A percentile compares a stretch with the other conserved stretches of the same genome.
phyloP scores from a whole-genome alignment of 176 grass and related monocot species.

The Oropetium thomaeum region DNA sequence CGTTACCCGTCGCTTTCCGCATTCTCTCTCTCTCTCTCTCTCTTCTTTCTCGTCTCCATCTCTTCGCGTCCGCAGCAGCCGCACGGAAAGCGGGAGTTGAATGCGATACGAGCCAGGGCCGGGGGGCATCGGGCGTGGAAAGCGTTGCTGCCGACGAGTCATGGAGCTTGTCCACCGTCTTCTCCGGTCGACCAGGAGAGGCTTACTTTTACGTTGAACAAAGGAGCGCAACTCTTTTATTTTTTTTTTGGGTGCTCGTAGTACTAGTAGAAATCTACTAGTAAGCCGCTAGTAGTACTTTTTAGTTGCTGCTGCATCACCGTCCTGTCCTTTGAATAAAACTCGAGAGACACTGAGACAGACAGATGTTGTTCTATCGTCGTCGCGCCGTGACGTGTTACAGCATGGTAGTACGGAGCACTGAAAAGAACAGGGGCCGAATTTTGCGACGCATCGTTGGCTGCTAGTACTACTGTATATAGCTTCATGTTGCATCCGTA shows the following conservation, averaged over 20 bases:
- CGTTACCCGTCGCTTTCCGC: not conserved
- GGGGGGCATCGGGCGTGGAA: not conserved
- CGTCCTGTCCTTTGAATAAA: no score
- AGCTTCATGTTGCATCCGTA: no score
- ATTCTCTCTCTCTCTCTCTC: not conserved
- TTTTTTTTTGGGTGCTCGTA: no score
- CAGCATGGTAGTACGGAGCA: no score
- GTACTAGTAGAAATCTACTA: not conserved
- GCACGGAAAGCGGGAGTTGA: not conserved
- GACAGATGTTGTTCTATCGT: not conserved
- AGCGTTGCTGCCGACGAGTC: slow-evolving; percentile 20
- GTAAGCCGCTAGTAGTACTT: no score
- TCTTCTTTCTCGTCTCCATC: not conserved
- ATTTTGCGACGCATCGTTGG: no score
- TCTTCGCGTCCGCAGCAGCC: not conserved
- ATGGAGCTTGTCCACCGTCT: not conserved
- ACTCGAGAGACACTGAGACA: no score
- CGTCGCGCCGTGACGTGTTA: no score
- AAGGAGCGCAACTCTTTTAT: not conserved
- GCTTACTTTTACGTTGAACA: not conserved
- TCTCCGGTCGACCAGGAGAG: not conserved
- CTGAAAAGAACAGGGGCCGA: no score
- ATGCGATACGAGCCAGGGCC: not conserved
- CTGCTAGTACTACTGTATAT: no score
- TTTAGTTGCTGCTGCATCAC: not conserved